Evolutionary conservation across 164 flowering plant species (phyloP).

Genomic region (Annona cherimola): DNA sequence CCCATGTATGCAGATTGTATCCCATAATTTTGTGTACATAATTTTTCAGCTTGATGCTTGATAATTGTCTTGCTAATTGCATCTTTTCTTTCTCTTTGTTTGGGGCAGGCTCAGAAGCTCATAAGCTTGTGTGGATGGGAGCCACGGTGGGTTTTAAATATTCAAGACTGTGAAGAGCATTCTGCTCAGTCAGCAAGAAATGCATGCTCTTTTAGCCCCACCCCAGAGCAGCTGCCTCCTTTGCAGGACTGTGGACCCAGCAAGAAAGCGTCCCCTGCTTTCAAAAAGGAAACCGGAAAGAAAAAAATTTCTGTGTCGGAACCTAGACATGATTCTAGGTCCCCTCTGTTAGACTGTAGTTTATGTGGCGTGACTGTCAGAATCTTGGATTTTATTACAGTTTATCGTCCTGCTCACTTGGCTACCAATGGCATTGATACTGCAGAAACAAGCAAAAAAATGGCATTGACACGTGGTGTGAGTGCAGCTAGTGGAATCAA

Average conservation of each 20-base stretch:
- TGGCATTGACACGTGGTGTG: conserved; percentile 73
- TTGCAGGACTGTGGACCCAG: conserved; percentile 49
- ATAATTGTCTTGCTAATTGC: conserved; percentile 6
- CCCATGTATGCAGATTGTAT: conserved; percentile 45
- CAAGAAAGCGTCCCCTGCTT: conserved; percentile 52
- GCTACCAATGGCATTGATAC: conserved; percentile 51
- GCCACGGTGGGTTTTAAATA: conserved; percentile 86
- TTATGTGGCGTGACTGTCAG: conserved; percentile 95
- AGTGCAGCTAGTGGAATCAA: conserved; percentile 96
- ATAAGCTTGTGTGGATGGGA: conserved; percentile 99
- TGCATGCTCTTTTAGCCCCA: conserved; percentile 69
- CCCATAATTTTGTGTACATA: not conserved
- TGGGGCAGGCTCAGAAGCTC: conserved; percentile 78
- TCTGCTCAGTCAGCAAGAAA: conserved; percentile 94
- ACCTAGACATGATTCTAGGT: conserved; percentile 61
- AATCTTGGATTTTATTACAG: conserved; percentile 74
- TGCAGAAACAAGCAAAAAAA: conserved; percentile 73
- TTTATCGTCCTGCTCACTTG: conserved; percentile 71
- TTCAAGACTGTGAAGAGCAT: conserved; percentile 94
- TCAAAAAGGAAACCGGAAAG: conserved; percentile 58
- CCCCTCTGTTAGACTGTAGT: conserved; percentile 90
- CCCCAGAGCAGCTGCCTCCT: conserved; percentile 30
- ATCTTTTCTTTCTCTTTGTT: conserved; percentile 2
- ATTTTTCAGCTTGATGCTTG: not conserved
- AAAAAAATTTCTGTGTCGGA: conserved; percentile 40